Evolutionary conservation across 148 eudicot genomes (phyloP).

Genomic region (Simmondsia chinensis): DNA sequence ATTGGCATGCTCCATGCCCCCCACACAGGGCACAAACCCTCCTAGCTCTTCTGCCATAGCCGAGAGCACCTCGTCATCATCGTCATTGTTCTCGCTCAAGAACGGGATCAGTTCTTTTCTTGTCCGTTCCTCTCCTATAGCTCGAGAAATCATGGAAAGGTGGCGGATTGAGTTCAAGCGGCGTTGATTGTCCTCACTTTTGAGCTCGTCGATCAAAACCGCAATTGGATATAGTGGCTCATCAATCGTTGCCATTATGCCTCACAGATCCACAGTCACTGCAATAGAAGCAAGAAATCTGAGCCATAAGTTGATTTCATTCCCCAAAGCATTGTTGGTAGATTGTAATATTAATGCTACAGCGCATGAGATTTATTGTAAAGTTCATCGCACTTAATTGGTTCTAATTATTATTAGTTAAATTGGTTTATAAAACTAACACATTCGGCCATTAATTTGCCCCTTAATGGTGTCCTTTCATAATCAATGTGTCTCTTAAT

Average conservation of each 20-base stretch:
- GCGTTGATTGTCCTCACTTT: slow-evolving; percentile 33
- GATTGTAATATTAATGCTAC: too few relatives aligned
- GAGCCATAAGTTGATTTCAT: too few relatives aligned
- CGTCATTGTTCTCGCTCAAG: slow-evolving; percentile 46
- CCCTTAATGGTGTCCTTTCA: too few relatives aligned
- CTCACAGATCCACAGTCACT: too few relatives aligned
- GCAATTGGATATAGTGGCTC: slow-evolving; percentile 49
- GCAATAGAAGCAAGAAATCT: too few relatives aligned
- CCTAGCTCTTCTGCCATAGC: slow-evolving; percentile 58
- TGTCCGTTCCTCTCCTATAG: slow-evolving; percentile 48
- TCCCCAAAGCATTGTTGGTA: too few relatives aligned
- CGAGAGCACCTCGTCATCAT: slow-evolving; percentile 49
- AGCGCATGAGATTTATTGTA: too few relatives aligned
- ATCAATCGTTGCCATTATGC: slow-evolving; percentile 48
- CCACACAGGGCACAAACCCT: slow-evolving; percentile 43
- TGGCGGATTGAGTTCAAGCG: slow-evolving; percentile 48
- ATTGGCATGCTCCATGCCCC: slow-evolving; percentile 41
- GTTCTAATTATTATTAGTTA: too few relatives aligned
- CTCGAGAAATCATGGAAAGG: slow-evolving; percentile 47
- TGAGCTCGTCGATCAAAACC: slow-evolving; percentile 32
- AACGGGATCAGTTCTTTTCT: slow-evolving; percentile 53
- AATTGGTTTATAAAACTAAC: too few relatives aligned
- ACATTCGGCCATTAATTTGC: too few relatives aligned
- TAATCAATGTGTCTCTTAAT: too few relatives aligned
- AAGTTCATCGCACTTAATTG: too few relatives aligned